These are phyloP conservation scores for Claviceps arundinis DNA, from an alignment of 2,329 filamentous ascomycete genomes.

Conservation along the genomic window DNA sequence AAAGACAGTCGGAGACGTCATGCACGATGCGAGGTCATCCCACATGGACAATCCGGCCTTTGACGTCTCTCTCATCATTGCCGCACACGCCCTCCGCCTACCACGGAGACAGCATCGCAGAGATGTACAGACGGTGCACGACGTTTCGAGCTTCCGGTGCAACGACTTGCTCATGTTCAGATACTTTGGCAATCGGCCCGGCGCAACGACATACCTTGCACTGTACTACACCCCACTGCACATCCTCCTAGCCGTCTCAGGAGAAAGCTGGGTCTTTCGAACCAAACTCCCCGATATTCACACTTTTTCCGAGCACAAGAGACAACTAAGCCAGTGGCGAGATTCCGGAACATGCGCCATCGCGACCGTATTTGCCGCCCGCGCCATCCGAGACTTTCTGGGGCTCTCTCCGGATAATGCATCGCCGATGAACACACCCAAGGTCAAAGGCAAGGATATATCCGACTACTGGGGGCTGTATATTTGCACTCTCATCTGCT, in stretches of 20 bases:
- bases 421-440: constrained; percentile 1
- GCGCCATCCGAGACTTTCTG: constrained; percentile 35
- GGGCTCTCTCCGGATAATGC: background rate
- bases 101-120: constrained; percentile 18
- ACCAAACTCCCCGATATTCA: constrained; percentile 34
- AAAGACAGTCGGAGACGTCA: constrained; percentile 15
- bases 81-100: constrained; percentile 24
- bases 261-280: constrained; percentile 45
- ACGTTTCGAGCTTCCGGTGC: constrained; percentile 12
- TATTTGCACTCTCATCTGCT: constrained; percentile 44
- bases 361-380: constrained; percentile 37
- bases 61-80: constrained; percentile 28
- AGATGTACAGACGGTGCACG: constrained; percentile 14
- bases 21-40: constrained; percentile 21
- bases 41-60: constrained; percentile 23
- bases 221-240: constrained; percentile 45
- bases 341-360: constrained; percentile 30
- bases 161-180: constrained; percentile 17
- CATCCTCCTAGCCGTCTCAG: constrained; percentile 42
- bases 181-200: constrained; percentile 31
- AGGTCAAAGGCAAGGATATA: constrained; percentile 21
- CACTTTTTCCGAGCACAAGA: constrained; percentile 33
- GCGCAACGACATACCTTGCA: constrained; percentile 41
- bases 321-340: constrained; percentile 32
- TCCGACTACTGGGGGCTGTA: constrained; percentile 44